Evolutionary conservation across 345 rosid genomes (phyloP).

Genomic region (Murraya koenigii): DNA sequence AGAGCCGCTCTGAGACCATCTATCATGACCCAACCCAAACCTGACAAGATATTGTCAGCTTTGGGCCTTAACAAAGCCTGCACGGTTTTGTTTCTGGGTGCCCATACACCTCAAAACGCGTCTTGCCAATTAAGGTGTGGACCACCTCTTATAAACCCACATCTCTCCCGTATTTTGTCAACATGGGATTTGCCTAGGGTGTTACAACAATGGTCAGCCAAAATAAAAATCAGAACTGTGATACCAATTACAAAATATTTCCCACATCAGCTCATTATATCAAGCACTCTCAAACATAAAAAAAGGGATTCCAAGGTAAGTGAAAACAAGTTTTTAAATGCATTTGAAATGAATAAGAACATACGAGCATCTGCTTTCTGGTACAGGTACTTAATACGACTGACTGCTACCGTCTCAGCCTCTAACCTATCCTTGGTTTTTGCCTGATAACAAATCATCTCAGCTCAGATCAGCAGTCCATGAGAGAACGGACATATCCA

Average conservation of each 20-base stretch:
- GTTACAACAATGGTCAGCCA: neutral
- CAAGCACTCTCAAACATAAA: neutral
- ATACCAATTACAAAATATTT: neutral
- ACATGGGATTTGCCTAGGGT: too few relatives aligned
- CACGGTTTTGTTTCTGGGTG: too few relatives aligned
- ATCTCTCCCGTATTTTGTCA: too few relatives aligned
- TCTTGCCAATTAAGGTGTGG: too few relatives aligned
- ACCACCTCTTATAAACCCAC: too few relatives aligned
- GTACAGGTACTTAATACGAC: constrained; percentile 58
- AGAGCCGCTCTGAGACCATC: too few relatives aligned
- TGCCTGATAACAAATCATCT: constrained; percentile 41
- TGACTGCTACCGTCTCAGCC: constrained; percentile 43
- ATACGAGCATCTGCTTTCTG: constrained; percentile 71
- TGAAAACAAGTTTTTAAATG: neutral
- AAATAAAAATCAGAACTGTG: neutral
- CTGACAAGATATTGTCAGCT: too few relatives aligned
- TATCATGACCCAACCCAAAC: too few relatives aligned
- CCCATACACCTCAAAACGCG: too few relatives aligned
- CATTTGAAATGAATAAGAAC: constrained; percentile 23
- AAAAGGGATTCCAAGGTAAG: neutral
- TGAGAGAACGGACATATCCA: neutral
- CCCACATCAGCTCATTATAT: neutral
- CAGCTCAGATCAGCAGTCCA: neutral
- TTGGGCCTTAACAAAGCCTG: too few relatives aligned
- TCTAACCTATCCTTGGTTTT: constrained; percentile 44